Evolutionary conservation across 2,329 filamentous ascomycete species (phyloP).

Genomic region (Aspergillus amoenus): DNA sequence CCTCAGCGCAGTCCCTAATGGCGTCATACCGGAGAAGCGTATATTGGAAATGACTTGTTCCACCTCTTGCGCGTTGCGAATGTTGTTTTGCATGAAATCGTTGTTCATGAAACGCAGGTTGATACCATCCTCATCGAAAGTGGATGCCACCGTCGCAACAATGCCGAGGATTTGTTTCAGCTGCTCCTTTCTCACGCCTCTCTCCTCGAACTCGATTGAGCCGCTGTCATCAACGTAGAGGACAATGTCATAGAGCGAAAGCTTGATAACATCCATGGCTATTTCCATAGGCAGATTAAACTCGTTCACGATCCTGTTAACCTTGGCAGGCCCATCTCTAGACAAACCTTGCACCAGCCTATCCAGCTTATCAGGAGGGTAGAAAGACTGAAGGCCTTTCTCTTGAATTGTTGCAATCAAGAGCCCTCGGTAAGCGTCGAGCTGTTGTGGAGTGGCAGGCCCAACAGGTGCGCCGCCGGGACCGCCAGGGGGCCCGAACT

Average conservation of each 20-base stretch:
- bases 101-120: conserved; percentile 71
- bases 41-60: conserved; percentile 58
- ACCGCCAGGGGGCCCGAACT: conserved; percentile 30
- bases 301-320: conserved; percentile 56
- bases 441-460: conserved; percentile 50
- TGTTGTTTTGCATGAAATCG: conserved; percentile 52
- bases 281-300: conserved; percentile 61
- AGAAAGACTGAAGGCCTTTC: conserved; percentile 59
- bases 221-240: conserved; percentile 69
- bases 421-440: conserved; percentile 57
- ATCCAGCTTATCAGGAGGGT: conserved; percentile 53
- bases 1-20: conserved; percentile 62
- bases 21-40: conserved; percentile 65
- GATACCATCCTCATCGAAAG: conserved; percentile 70
- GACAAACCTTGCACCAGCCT: conserved; percentile 32
- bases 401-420: conserved; percentile 59
- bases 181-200: conserved; percentile 66
- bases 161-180: conserved; percentile 63
- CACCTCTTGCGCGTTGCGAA: conserved; percentile 59
- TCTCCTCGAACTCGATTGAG: conserved; percentile 68
- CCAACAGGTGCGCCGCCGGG: conserved; percentile 34
- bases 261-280: conserved; percentile 62
- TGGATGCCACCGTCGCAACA: conserved; percentile 63
- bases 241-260: conserved; percentile 62
- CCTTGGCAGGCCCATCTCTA: conserved; percentile 40